phyloP scores from a whole-genome alignment of 1,139 yeast species.

The Hemisphaericaspora subhashii region DNA sequence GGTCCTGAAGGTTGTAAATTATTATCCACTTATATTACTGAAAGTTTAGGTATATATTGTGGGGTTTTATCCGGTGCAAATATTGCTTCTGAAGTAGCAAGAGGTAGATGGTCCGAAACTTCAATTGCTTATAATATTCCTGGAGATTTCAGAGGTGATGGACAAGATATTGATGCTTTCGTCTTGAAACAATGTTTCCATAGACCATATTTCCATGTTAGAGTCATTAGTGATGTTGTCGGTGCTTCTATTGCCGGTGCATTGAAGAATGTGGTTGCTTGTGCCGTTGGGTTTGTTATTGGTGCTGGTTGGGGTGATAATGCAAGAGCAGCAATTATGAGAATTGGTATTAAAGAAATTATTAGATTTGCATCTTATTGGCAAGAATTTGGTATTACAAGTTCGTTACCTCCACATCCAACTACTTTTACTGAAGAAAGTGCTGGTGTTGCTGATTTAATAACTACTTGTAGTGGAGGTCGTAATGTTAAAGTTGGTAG shows the following conservation, averaged over 20 bases:
- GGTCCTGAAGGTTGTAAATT: constrained; percentile 76
- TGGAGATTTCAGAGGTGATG: constrained; percentile 65
- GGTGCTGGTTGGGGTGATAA: constrained; percentile 98
- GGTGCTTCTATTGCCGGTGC: constrained; percentile 97
- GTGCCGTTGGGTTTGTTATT: constrained; percentile 93
- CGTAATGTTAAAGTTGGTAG: constrained; percentile 89
- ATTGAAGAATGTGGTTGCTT: constrained; percentile 87
- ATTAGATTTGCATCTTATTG: constrained; percentile 53
- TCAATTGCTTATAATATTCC: constrained; percentile 86
- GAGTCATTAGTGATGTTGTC: constrained; percentile 84
- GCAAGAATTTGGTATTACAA: constrained; percentile 65
- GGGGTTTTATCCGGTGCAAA: constrained; percentile 96
- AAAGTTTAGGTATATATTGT: constrained; percentile 79
- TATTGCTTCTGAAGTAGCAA: constrained; percentile 92
- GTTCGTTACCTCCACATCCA: constrained; percentile 69
- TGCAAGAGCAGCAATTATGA: constrained; percentile 93
- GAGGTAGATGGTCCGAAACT: constrained; percentile 91
- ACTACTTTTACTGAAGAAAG: constrained; percentile 86
- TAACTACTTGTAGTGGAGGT: constrained; percentile 96
- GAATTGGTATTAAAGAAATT: constrained; percentile 88
- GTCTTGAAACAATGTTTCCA: constrained; percentile 79
- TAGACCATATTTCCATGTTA: constrained; percentile 93
- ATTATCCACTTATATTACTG: constrained; percentile 71
- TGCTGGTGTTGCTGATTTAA: constrained; percentile 96
- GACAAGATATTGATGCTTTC: constrained; percentile 68